Percentiles rank a stretch among this genome's conserved stretches.
Evolutionary conservation across 768 basidiomycete genomes (phyloP).

Genomic region (Coprinopsis marcescibilis): DNA sequence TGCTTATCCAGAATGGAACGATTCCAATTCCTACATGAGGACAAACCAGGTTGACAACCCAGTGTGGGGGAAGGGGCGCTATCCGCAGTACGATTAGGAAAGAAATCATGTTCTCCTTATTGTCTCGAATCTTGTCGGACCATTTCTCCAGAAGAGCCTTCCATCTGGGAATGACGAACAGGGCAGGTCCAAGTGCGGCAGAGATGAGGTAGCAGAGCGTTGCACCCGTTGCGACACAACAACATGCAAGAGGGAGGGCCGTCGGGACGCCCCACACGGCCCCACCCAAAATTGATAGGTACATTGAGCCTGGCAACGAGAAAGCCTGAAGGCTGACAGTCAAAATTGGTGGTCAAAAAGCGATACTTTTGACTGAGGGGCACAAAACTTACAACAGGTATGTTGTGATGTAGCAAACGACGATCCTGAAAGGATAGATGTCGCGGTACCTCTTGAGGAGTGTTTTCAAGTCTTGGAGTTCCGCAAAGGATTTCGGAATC

Average conservation of each 20-base stretch:
- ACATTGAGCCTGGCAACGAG: constrained; percentile 96
- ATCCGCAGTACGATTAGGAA: constrained; percentile 95
- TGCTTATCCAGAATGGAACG: constrained; percentile 83
- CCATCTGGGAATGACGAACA: constrained; percentile 83
- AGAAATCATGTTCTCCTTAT: constrained; percentile 81
- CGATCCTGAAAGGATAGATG: constrained; percentile 78
- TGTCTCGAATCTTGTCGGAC: constrained; percentile 69
- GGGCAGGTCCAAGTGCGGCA: constrained; percentile 86
- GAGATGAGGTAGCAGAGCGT: constrained; percentile 91
- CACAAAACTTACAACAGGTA: constrained; percentile 78
- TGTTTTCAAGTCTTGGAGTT: constrained; percentile 79
- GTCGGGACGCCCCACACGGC: constrained; percentile 89
- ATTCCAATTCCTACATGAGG: constrained; percentile 89
- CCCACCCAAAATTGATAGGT: constrained; percentile 92
- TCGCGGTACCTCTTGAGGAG: constrained; percentile 90
- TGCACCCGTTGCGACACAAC: constrained; percentile 88
- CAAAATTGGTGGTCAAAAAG: constrained; percentile 1
- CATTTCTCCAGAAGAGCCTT: constrained; percentile 77
- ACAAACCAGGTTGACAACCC: constrained; percentile 91
- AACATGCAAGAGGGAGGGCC: constrained; percentile 86
- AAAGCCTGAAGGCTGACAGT: constrained; percentile 82
- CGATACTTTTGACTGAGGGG: constrained; percentile 1
- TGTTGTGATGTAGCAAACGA: constrained; percentile 81
- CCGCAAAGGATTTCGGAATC: constrained; percentile 83
- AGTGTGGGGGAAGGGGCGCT: constrained; percentile 91